Percentiles rank a stretch among this genome's conserved stretches.
phyloP scores from a whole-genome alignment of 805 yeast species.

The Ogataea glucozyma region DNA sequence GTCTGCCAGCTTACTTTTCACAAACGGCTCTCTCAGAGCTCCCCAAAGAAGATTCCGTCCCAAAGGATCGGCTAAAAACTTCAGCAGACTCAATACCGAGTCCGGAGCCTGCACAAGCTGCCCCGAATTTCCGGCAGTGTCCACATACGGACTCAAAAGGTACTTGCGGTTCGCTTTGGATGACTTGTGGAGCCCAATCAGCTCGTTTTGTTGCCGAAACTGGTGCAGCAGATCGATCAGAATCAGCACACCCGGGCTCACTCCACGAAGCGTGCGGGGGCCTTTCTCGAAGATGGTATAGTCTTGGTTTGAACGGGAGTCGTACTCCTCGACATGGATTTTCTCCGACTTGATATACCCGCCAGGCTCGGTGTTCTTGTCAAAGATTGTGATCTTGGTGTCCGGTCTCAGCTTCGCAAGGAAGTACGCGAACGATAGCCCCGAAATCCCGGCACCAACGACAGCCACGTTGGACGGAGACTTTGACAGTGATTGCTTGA shows the following conservation, averaged over 20 bases:
- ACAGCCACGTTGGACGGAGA: conserved; percentile 57
- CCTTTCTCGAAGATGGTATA: conserved; percentile 70
- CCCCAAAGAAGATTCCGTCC: conserved; percentile 42
- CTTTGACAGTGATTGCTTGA: conserved; percentile 12
- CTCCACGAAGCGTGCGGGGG: conserved; percentile 86
- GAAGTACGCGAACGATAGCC: conserved; percentile 72
- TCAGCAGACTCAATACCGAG: conserved; percentile 31
- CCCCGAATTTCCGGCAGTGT: conserved; percentile 31
- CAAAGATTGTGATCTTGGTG: conserved; percentile 61
- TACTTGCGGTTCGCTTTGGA: conserved; percentile 75
- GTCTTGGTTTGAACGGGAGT: conserved; percentile 23
- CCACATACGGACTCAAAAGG: conserved; percentile 42
- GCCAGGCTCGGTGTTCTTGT: conserved; percentile 56
- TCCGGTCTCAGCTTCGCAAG: conserved; percentile 77
- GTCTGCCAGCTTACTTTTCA: conserved; percentile 25
- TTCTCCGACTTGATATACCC: conserved; percentile 73
- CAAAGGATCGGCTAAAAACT: conserved; percentile 29
- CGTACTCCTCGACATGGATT: conserved; percentile 33
- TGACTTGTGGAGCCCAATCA: conserved; percentile 57
- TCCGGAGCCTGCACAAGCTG: conserved; percentile 58
- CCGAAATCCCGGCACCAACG: conserved; percentile 88
- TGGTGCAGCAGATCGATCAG: conserved; percentile 59
- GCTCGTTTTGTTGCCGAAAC: conserved; percentile 47
- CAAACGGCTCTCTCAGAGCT: conserved; percentile 52
- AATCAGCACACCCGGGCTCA: conserved; percentile 72